phyloP scores from a whole-genome alignment of 2,329 filamentous ascomycete species.

The Teratosphaeria pseudoeucalypti region DNA sequence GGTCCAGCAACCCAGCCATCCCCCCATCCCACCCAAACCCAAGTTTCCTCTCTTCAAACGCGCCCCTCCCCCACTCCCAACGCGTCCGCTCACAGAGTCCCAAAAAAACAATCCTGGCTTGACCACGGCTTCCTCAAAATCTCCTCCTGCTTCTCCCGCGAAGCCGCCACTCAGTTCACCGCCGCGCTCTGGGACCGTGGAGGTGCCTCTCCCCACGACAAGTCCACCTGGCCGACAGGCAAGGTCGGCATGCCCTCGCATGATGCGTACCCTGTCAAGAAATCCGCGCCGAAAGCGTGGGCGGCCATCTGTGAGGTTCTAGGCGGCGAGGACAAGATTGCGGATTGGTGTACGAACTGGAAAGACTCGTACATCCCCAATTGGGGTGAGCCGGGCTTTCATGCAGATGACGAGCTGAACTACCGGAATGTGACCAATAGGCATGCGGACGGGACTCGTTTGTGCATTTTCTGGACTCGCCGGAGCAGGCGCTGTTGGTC shows the following conservation, averaged over 20 bases:
- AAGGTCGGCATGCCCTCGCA: constrained; percentile 56
- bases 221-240: constrained; percentile 52
- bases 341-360: constrained; percentile 37
- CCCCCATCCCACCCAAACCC: not conserved
- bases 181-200: constrained; percentile 53
- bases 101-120: constrained; percentile 8
- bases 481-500: constrained; percentile 58
- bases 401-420: constrained; percentile 39
- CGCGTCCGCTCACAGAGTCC: not conserved
- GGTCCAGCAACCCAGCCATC: not conserved
- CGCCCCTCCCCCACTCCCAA: not conserved
- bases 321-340: constrained; percentile 50
- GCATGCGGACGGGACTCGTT: constrained; percentile 69
- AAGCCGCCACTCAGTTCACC: constrained; percentile 39
- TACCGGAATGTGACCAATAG: constrained; percentile 48
- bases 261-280: constrained; percentile 40
- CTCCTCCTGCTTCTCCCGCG: constrained; percentile 9
- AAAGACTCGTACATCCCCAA: constrained; percentile 60
- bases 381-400: constrained; percentile 42
- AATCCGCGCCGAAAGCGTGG: constrained; percentile 57
- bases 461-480: constrained; percentile 59
- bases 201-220: constrained; percentile 53
- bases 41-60: not conserved
- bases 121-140: constrained; percentile 6
- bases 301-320: constrained; percentile 55